Evolutionary conservation across 331 rosid species (phyloP).

Genomic region (Prunus yedoensis): DNA sequence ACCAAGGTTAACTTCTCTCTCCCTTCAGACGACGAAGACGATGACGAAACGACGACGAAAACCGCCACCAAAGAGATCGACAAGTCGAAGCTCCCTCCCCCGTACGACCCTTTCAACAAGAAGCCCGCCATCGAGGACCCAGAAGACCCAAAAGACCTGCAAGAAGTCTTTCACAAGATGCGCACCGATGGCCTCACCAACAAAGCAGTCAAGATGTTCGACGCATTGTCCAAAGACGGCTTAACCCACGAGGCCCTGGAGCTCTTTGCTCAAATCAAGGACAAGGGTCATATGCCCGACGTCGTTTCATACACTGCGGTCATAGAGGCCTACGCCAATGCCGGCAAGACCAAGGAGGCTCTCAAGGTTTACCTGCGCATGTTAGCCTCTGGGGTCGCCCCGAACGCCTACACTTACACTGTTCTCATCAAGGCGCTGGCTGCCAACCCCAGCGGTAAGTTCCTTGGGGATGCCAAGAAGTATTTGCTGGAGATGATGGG

Average conservation of each 20-base stretch:
- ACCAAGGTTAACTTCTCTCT: constrained; percentile 62
- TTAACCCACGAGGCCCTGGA: constrained; percentile 70
- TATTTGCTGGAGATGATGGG: constrained; percentile 65
- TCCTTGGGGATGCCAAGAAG: constrained; percentile 45
- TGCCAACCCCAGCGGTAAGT: constrained; percentile 20
- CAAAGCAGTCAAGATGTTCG: constrained; percentile 81
- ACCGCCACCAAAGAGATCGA: constrained; percentile 15
- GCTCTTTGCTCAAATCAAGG: constrained; percentile 70
- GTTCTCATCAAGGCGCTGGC: constrained; percentile 57
- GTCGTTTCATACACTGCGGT: constrained; percentile 75
- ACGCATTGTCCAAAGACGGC: constrained; percentile 78
- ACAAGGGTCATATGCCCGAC: constrained; percentile 73
- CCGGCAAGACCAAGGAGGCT: constrained; percentile 59
- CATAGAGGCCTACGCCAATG: constrained; percentile 64
- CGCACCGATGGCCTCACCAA: constrained; percentile 51
- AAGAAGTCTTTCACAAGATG: constrained; percentile 66
- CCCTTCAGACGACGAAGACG: constrained; percentile 54
- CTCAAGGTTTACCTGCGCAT: constrained; percentile 63
- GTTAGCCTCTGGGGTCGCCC: constrained; percentile 68
- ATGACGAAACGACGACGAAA: constrained; percentile 11
- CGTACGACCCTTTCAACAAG: constrained; percentile 72
- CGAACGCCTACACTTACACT: constrained; percentile 67
- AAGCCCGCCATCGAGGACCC: constrained; percentile 55
- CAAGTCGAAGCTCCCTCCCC: constrained; percentile 44
- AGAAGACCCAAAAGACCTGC: constrained; percentile 65